These are phyloP conservation scores for Cotoneaster glaucophyllus DNA, from an alignment of 306 rosid genomes.

Conservation along the genomic window DNA sequence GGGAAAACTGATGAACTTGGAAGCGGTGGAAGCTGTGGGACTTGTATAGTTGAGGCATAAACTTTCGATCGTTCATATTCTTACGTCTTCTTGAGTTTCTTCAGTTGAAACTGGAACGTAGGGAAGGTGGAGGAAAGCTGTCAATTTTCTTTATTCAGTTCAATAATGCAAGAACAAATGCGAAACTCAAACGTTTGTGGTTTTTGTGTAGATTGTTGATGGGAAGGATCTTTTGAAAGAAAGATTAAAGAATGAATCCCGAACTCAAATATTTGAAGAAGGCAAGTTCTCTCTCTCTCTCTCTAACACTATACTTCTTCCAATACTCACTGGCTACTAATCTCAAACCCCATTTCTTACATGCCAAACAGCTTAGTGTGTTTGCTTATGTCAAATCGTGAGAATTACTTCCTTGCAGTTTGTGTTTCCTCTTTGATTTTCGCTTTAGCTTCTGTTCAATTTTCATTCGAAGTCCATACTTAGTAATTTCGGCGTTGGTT, in stretches of 20 bases:
- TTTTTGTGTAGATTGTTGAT: constrained; percentile 56
- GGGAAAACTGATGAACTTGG: constrained; percentile 97
- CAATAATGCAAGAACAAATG: background rate
- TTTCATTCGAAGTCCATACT: background rate
- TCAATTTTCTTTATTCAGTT: background rate
- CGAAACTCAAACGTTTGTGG: background rate
- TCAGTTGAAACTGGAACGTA: background rate
- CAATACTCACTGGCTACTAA: too few species aligned
- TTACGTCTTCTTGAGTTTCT: background rate
- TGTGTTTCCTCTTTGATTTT: background rate
- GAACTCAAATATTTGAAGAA: constrained; percentile 80
- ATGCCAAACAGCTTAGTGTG: background rate
- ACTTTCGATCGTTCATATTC: background rate
- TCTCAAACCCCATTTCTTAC: background rate
- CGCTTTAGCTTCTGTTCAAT: background rate
- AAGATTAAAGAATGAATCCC: constrained; percentile 55
- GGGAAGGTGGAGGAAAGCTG: background rate
- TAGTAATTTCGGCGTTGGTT: background rate
- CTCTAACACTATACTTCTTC: background rate
- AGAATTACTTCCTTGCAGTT: background rate
- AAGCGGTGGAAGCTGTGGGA: constrained; percentile 92
- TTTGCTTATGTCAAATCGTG: background rate
- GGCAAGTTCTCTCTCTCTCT: constrained; percentile 36
- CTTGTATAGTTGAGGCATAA: constrained; percentile 78
- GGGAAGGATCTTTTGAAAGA: constrained; percentile 79